Conservation (phyloP, 1,284 basidiomycete genomes). For the Austropuccinia psidii region DNA sequence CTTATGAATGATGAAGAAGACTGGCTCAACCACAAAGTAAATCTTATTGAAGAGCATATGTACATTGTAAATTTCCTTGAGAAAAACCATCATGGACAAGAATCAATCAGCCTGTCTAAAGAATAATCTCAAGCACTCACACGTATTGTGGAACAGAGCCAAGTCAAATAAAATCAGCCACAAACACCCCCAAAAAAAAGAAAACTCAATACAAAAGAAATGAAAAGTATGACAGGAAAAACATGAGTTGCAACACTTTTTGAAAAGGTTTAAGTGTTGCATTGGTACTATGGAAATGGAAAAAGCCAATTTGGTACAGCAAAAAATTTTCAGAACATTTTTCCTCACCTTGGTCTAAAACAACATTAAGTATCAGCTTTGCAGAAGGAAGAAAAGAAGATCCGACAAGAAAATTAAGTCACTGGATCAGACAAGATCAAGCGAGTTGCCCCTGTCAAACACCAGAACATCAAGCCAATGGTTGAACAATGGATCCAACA, state of each 20-base stretch:
- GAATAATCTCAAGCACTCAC: no score
- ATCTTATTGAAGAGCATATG: background rate
- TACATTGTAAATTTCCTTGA: no score
- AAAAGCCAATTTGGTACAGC: conserved; percentile 6
- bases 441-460: no score
- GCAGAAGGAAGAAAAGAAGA: conserved; percentile 5
- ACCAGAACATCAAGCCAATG: background rate
- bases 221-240: no score
- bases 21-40: background rate
- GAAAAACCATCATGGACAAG: no score
- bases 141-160: no score
- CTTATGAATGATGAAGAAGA: background rate
- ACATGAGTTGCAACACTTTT: conserved; percentile 11
- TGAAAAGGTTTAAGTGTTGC: conserved; percentile 11
- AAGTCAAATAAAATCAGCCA: no score
- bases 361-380: conserved; percentile 19
- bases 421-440: no score
- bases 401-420: no score
- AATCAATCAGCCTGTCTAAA: background rate
- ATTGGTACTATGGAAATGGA: conserved; percentile 8
- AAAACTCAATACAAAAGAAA: no score
- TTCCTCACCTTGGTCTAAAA: conserved; percentile 6
- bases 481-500: background rate
- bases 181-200: no score
- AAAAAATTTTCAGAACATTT: background rate